These are phyloP conservation scores for Pseudonectria buxi DNA, from an alignment of 2,329 filamentous ascomycete genomes.

Conservation along the genomic window DNA sequence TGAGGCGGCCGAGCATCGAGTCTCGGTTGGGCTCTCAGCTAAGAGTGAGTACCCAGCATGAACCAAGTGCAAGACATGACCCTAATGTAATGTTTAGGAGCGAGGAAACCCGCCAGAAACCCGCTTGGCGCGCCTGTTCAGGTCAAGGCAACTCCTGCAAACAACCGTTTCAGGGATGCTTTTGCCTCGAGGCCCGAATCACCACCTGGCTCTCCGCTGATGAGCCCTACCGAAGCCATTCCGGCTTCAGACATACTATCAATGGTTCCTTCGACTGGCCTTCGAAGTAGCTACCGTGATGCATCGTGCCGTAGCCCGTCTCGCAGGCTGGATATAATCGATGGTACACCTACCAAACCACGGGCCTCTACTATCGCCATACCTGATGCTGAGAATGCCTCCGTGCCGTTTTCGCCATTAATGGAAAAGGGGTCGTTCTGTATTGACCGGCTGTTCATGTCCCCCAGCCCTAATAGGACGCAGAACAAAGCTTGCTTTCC, in stretches of 20 bases:
- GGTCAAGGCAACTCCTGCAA: conserved; percentile 53
- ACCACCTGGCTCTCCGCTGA: conserved; percentile 12
- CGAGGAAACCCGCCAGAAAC: conserved; percentile 42
- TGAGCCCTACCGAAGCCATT: conserved; percentile 24
- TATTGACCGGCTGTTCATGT: conserved; percentile 9
- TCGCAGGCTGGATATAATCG: conserved; percentile 23
- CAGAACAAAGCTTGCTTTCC: conserved; percentile 13
- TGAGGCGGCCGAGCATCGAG: conserved; percentile 59
- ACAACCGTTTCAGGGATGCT: conserved; percentile 47
- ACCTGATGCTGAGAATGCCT: conserved; percentile 18
- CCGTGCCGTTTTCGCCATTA: conserved; percentile 29
- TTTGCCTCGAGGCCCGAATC: conserved; percentile 28
- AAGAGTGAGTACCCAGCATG: conserved; percentile 39
- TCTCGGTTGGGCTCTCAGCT: conserved; percentile 36
- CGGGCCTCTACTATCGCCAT: conserved; percentile 25
- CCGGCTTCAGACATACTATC: conserved; percentile 33
- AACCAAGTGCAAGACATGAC: not conserved
- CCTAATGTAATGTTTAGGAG: conserved; percentile 37
- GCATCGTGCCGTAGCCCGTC: conserved; percentile 24
- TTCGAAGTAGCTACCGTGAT: conserved; percentile 25
- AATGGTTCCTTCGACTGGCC: conserved; percentile 36
- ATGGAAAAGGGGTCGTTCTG: conserved; percentile 18
- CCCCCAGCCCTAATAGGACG: conserved; percentile 8
- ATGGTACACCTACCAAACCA: conserved; percentile 25
- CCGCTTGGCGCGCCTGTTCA: conserved; percentile 34